Base-by-base conservation (phyloP, 2,329 filamentous ascomycete species). In the Colletotrichum sp. region DNA sequence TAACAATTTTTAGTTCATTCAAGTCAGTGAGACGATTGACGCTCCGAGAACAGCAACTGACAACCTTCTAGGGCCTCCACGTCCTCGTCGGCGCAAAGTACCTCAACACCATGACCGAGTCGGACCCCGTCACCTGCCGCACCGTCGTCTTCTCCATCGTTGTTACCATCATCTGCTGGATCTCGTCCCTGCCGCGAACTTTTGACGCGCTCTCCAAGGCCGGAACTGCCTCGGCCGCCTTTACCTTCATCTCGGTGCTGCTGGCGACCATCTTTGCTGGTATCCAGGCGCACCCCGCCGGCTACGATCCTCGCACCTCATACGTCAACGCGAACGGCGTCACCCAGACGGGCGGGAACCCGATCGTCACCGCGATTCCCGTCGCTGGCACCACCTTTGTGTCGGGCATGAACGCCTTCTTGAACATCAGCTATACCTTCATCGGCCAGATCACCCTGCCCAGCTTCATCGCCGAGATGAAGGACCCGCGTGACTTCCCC, bases 351-450 rank as follows among this genome's bases (percentile, higher is more conserved):
- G 84, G 84, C 8, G 95, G 95, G 1, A 89, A 92, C 8, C 93
- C 94, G 0, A 89, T 91, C 9, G 93, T 97, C 8, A 92, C 92
- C 0, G 92, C 92, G 0, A 82, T 96, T 24, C 94, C 96, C 0
- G 85, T 92, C 4, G 84, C 52, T 4, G 91, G 93, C 21, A 98
- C 95, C 0, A 94, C 94, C 0, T 98, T 98, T 79, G 95, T 98
- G 5, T 88, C 90, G 4, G 96, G 93, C 26, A 93, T 98, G 89
- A 95, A 93, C 69, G 96, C 96, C 0, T 98, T 98, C 85, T 90
- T 98, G 83, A 98, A 98, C 85, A 98, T 98, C 82, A 95, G 93
- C 85, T 98, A 98, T 84, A 98, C 96, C 1, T 98, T 98, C 82
- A 98, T 98, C 79, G 96, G 96, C 0, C 96, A 98, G 83, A 98